Percentiles rank a stretch among this genome's conserved stretches.
Conservation (phyloP, 2,329 filamentous ascomycete species). For the Lasiodiplodia citricola region DNA sequence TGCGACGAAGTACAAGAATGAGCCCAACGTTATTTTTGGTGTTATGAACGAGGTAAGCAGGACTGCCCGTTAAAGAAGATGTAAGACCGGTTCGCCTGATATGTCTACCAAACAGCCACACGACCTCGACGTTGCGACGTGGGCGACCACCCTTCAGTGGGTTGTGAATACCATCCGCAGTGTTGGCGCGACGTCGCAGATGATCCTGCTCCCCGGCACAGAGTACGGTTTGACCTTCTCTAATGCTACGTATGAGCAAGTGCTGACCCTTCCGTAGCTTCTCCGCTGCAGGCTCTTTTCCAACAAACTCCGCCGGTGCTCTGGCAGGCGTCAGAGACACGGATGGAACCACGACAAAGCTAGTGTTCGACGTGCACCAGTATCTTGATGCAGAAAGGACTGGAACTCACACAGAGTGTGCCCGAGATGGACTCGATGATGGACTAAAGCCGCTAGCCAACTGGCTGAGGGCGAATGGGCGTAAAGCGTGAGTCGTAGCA, state of each 20-base stretch:
- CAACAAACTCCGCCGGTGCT: not conserved
- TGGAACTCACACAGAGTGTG: constrained; percentile 59
- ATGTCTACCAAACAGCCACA: not conserved
- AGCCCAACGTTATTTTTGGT: constrained; percentile 16
- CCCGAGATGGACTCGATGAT: constrained; percentile 56
- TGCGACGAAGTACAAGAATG: constrained; percentile 20
- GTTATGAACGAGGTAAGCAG: constrained; percentile 21
- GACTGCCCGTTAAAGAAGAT: not conserved
- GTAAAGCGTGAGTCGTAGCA: constrained; percentile 44
- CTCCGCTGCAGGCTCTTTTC: not conserved
- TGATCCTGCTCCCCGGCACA: constrained; percentile 15
- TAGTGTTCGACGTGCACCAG: constrained; percentile 62
- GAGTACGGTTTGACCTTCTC: not conserved
- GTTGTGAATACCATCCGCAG: constrained; percentile 24
- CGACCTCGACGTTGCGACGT: constrained; percentile 9
- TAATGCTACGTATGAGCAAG: not conserved
- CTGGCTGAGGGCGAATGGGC: constrained; percentile 54
- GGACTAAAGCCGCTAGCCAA: constrained; percentile 55
- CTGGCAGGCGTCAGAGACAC: not conserved
- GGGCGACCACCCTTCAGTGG: constrained; percentile 22
- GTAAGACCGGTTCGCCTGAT: too few relatives aligned
- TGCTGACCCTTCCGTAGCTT: not conserved
- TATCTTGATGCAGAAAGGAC: constrained; percentile 65
- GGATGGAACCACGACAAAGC: not conserved
- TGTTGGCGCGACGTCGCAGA: constrained; percentile 15